These are phyloP conservation scores for Eruca vesicaria DNA, from an alignment of 441 rosid species.

Conservation along the genomic window DNA sequence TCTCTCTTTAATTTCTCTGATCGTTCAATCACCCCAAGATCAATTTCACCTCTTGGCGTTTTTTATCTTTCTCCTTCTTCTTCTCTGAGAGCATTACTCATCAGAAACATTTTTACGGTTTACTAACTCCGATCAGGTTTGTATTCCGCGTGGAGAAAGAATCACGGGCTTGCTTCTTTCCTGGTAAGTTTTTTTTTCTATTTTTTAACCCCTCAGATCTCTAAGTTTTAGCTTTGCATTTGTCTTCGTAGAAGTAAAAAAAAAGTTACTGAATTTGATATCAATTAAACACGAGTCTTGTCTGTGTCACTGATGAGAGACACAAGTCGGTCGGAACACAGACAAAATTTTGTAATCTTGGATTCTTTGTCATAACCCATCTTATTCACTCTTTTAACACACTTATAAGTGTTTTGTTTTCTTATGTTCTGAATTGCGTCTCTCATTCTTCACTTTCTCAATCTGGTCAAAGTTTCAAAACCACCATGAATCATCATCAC, in stretches of 20 bases:
- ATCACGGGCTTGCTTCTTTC: neutral
- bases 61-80: neutral
- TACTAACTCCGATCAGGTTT: neutral
- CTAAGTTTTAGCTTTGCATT: conserved; percentile 1
- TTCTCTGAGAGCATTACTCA: conserved; percentile 3
- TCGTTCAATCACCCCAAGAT: neutral
- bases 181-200: conserved; percentile 15
- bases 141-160: neutral
- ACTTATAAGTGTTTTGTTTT: neutral
- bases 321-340: conserved; percentile 37
- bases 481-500: neutral
- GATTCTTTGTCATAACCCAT: conserved; percentile 22
- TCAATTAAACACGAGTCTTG: neutral
- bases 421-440: no score
- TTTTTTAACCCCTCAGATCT: conserved; percentile 6
- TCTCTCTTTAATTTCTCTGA: neutral
- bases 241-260: no score
- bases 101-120: neutral
- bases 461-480: conserved; percentile 34
- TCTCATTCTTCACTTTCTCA: conserved; percentile 17
- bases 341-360: conserved; percentile 20
- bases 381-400: conserved; percentile 6
- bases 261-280: conserved; percentile 5
- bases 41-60: conserved; percentile 22
- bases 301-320: conserved; percentile 38